Conservation (phyloP, 768 basidiomycete species). For the Boletus insuetus region DNA sequence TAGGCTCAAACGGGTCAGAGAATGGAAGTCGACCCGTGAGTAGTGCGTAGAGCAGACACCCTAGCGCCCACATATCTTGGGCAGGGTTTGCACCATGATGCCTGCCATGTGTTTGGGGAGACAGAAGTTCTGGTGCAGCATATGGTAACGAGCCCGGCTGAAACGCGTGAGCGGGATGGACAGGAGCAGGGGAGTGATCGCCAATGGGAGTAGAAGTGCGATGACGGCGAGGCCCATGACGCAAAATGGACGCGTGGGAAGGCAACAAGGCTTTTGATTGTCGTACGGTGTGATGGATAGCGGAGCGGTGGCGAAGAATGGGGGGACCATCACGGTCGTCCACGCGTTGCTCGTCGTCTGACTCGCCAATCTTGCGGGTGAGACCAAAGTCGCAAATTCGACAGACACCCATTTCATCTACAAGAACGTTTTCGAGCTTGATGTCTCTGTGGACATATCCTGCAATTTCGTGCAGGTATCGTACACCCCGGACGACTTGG, state of each 20-base stretch:
- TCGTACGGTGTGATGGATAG: constrained; percentile 26
- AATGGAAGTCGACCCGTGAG: constrained; percentile 88
- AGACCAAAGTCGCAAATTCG: constrained; percentile 86
- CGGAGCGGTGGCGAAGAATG: constrained; percentile 26
- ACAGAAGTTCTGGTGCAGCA: constrained; percentile 83
- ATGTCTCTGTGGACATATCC: constrained; percentile 88
- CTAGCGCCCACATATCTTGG: constrained; percentile 96
- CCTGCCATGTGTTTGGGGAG: constrained; percentile 48
- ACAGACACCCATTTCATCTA: constrained; percentile 87
- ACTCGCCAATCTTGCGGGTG: constrained; percentile 60
- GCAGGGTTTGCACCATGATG: constrained; percentile 49
- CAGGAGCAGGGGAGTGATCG: constrained; percentile 24
- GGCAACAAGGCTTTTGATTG: constrained; percentile 21
- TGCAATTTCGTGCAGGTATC: constrained; percentile 78
- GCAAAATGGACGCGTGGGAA: constrained; percentile 18
- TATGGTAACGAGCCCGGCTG: constrained; percentile 89
- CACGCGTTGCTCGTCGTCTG: constrained; percentile 34
- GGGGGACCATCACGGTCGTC: constrained; percentile 7
- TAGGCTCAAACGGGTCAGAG: constrained; percentile 83
- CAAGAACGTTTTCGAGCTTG: constrained; percentile 95
- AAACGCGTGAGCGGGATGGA: constrained; percentile 40
- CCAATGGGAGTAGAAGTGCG: constrained; percentile 45
- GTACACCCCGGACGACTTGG: constrained; percentile 79
- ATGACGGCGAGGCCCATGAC: constrained; percentile 44
- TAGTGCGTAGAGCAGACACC: constrained; percentile 83